These are phyloP conservation scores for Vitis hybrid DNA, from an alignment of 177 flowering plant species.

Conservation along the genomic window DNA sequence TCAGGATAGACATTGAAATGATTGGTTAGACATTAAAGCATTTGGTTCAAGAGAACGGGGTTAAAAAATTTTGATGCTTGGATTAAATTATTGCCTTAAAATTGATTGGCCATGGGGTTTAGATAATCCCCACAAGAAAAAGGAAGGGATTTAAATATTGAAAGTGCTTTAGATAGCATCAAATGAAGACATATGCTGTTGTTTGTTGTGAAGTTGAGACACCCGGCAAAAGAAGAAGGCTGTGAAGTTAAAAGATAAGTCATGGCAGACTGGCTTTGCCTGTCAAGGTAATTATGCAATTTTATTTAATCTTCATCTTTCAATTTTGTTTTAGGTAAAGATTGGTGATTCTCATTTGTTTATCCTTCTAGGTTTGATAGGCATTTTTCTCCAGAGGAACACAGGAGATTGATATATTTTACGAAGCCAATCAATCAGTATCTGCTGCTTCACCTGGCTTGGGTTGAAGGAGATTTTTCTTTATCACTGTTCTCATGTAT, in stretches of 20 bases:
- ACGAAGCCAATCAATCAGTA: neutral
- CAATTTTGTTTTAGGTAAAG: neutral
- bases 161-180: neutral
- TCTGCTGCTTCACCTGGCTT: slow-evolving; percentile 15
- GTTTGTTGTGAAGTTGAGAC: slow-evolving; percentile 9
- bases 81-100: slow-evolving; percentile 3
- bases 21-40: neutral
- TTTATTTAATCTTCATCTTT: neutral
- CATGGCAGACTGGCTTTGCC: slow-evolving; percentile 7
- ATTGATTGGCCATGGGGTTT: neutral
- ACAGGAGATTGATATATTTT: neutral
- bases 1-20: slow-evolving; percentile 2
- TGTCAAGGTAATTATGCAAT: slow-evolving; percentile 8
- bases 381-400: slow-evolving; percentile 5
- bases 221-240: too few species aligned
- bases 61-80: neutral
- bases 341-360: slow-evolving; percentile 1
- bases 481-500: neutral
- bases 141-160: slow-evolving; percentile 1
- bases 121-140: neutral
- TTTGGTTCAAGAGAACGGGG: neutral
- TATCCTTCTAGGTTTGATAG: slow-evolving; percentile 14
- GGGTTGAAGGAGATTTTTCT: slow-evolving; percentile 1
- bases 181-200: neutral
- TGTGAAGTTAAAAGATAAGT: slow-evolving; percentile 15